Evolutionary conservation across 371 early-diverging fungal genomes (phyloP).

Genomic region (Apophysomyces variabilis): DNA sequence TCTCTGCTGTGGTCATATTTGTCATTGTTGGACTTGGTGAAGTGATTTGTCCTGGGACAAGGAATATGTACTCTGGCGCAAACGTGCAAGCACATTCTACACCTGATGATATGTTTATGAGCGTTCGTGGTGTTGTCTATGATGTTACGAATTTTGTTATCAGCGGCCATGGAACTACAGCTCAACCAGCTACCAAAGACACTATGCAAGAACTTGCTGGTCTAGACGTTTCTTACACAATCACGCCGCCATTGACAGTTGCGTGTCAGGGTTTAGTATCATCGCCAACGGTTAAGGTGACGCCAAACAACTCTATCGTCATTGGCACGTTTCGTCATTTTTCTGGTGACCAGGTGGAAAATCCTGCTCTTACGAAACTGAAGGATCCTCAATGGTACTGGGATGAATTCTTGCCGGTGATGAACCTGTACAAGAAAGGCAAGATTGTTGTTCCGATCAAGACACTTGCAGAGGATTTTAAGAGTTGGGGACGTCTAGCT

Average conservation of each 20-base stretch:
- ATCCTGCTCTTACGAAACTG: conserved; percentile 32
- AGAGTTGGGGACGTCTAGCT: conserved; percentile 46
- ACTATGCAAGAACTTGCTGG: conserved; percentile 66
- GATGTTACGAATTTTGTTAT: conserved; percentile 65
- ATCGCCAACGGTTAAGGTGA: conserved; percentile 24
- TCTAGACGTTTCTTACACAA: conserved; percentile 60
- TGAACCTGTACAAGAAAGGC: conserved; percentile 43
- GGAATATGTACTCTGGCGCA: conserved; percentile 55
- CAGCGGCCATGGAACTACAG: conserved; percentile 43
- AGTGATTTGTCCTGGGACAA: conserved; percentile 80
- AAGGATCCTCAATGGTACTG: conserved; percentile 48
- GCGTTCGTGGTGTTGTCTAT: conserved; percentile 68
- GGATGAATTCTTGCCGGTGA: conserved; percentile 42
- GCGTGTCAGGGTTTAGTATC: conserved; percentile 55
- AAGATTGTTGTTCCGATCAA: conserved; percentile 35
- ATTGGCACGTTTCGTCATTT: conserved; percentile 34
- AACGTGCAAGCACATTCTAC: conserved; percentile 40
- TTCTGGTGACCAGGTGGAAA: conserved; percentile 34
- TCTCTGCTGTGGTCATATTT: conserved; percentile 78
- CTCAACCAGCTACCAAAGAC: conserved; percentile 40
- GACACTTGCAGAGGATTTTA: conserved; percentile 32
- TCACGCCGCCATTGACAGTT: conserved; percentile 71
- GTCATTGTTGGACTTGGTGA: conserved; percentile 84
- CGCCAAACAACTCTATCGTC: conserved; percentile 24
- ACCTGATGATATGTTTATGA: conserved; percentile 53